Base-by-base conservation (phyloP, 306 rosid genomes). In the Vigna unguiculata region DNA sequence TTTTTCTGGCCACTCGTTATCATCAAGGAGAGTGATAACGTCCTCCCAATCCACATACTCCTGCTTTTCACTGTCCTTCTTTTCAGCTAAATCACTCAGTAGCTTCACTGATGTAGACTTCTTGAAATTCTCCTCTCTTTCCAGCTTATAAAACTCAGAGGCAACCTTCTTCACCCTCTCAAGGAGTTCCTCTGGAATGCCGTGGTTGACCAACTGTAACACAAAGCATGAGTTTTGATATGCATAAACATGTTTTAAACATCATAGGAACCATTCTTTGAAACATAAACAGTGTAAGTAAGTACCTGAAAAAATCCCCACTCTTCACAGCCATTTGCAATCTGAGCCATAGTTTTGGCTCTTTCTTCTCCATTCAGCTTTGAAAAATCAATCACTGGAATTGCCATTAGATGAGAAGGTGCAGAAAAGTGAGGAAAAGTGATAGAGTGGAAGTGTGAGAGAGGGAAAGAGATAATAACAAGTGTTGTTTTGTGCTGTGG, bases 261-360 rank as follows among this genome's bases (percentile, higher is more conserved):
- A 75, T 25, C 48, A 7, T 45, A 61, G 13, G 4, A 34, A 14
- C 52, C 69, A 48, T 61, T 49, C 36, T 40, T 53, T 69, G 71
- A 43, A 25, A 43, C 19, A 32, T 17, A 38, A 48, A 70, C 45
- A 32, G 38, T 17, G 13, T 13, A 80, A 53, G 72, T 88, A 89
- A 53, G 72, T 88, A 89, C 99, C 97, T 92, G 99, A 72, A 95
- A 95, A 89, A 95, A 95, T 10, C 99, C 99, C 99, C 99, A 95
- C 61, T 92, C 97, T 83, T 95, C 97, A 75, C 93, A 95, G n/a
- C 97, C 97, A 79, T 89, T 89, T 14, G 92, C 93, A n/a, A 92
- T 85, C 72, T 80, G 89, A 12, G 92, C 93, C 97, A 95, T 64
- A 24, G 97, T 90, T 30, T 86, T 75, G 78, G 90, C 90, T 78